Conservation (phyloP, 2,329 filamentous ascomycete genomes). For the Pseudogymnoascus sp. region DNA sequence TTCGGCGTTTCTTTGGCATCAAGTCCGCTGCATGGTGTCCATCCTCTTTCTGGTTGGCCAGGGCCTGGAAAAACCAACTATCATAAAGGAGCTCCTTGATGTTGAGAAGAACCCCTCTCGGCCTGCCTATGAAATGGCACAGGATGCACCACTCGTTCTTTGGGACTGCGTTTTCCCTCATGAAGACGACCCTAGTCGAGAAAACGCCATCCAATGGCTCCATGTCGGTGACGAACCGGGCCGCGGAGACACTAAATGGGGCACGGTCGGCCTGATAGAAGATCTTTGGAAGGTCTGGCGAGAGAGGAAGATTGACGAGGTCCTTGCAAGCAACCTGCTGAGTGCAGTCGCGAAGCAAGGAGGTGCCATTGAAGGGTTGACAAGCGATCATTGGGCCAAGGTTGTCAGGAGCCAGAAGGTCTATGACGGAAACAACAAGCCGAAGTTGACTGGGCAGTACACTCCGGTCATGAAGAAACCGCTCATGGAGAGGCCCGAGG, state of each 20-base stretch:
- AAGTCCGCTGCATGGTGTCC: slow-evolving; percentile 90
- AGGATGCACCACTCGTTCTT: slow-evolving; percentile 80
- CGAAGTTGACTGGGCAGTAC: slow-evolving; percentile 45
- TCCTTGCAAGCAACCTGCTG: slow-evolving; percentile 68
- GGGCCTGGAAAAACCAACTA: slow-evolving; percentile 65
- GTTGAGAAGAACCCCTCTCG: slow-evolving; percentile 60
- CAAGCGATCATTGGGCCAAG: slow-evolving; percentile 23
- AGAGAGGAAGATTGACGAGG: slow-evolving; percentile 79
- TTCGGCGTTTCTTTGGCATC: slow-evolving; percentile 94
- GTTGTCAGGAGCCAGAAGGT: slow-evolving; percentile 31
- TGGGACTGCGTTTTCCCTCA: slow-evolving; percentile 90
- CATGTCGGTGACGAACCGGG: slow-evolving; percentile 62
- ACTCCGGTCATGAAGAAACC: slow-evolving; percentile 45
- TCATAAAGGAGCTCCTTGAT: slow-evolving; percentile 71
- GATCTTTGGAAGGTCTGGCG: slow-evolving; percentile 79
- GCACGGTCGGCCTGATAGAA: slow-evolving; percentile 58
- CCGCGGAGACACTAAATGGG: slow-evolving; percentile 52
- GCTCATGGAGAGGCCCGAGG: slow-evolving; percentile 41
- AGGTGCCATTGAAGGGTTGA: slow-evolving; percentile 16
- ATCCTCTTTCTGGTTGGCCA: slow-evolving; percentile 91
- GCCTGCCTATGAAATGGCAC: slow-evolving; percentile 84
- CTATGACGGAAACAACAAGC: slow-evolving; percentile 50
- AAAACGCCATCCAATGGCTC: slow-evolving; percentile 67
- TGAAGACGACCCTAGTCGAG: slow-evolving; percentile 32
- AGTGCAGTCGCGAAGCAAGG: slow-evolving; percentile 46